Percentiles rank a stretch among this genome's conserved stretches.
Evolutionary conservation across 768 basidiomycete species (phyloP).

Genomic region (Tephrocybe rancida): DNA sequence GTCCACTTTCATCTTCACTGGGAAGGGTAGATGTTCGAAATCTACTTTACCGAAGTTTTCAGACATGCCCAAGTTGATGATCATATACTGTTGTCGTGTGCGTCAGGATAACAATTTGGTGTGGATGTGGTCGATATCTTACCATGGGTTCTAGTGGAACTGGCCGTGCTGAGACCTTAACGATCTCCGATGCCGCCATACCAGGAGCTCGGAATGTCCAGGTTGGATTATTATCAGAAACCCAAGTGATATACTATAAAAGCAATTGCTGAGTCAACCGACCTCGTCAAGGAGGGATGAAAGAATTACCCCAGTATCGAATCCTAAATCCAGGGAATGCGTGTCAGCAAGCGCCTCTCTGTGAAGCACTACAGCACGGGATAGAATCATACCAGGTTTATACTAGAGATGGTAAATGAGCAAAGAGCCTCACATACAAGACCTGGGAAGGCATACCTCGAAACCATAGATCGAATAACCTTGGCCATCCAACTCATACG

Average conservation of each 20-base stretch:
- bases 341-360: neutral
- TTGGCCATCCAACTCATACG: slow-evolving; percentile 61
- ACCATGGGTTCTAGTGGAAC: slow-evolving; percentile 90
- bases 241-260: slow-evolving; percentile 82
- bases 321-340: slow-evolving; percentile 40
- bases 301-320: slow-evolving; percentile 55
- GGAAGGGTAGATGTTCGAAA: slow-evolving; percentile 68
- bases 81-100: slow-evolving; percentile 59
- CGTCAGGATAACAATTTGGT: neutral
- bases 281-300: neutral
- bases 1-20: slow-evolving; percentile 50
- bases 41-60: slow-evolving; percentile 76
- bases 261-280: neutral
- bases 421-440: neutral
- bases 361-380: neutral
- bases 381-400: slow-evolving; percentile 34
- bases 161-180: slow-evolving; percentile 65
- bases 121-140: slow-evolving; percentile 17
- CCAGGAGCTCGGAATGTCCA: slow-evolving; percentile 80
- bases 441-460: slow-evolving; percentile 44
- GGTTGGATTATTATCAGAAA: slow-evolving; percentile 61
- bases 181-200: slow-evolving; percentile 60
- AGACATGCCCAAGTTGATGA: slow-evolving; percentile 84
- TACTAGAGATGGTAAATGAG: slow-evolving; percentile 29
- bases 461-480: slow-evolving; percentile 83